phyloP scores from a whole-genome alignment of 441 rosid genomes.

The Eutrema salsugineum region DNA sequence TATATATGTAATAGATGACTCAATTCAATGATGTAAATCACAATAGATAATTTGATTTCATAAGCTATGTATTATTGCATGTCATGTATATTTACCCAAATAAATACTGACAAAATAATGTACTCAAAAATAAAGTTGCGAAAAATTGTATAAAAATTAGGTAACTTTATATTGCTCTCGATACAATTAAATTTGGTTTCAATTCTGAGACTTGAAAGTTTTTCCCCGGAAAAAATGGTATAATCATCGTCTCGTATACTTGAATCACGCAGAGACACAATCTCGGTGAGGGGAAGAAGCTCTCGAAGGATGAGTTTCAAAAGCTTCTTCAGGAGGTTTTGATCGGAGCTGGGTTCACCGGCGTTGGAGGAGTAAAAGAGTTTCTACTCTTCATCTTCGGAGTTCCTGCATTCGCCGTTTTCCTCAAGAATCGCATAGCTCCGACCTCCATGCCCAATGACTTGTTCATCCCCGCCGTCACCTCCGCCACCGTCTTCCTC shows the following conservation, averaged over 20 bases:
- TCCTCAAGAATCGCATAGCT: constrained; percentile 50
- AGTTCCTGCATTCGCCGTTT: constrained; percentile 51
- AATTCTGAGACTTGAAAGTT: too few relatives aligned
- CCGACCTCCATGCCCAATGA: constrained; percentile 54
- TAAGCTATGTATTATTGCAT: too few relatives aligned
- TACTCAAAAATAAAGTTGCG: too few relatives aligned
- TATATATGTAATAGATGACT: too few relatives aligned
- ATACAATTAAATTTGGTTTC: too few relatives aligned
- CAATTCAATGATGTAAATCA: too few relatives aligned
- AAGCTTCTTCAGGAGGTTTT: constrained; percentile 57
- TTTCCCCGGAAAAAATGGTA: not conserved
- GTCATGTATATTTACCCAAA: too few relatives aligned
- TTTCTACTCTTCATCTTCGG: constrained; percentile 59
- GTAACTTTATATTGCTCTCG: too few relatives aligned
- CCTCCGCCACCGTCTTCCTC: constrained; percentile 73
- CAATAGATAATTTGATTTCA: too few relatives aligned
- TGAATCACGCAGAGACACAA: constrained; percentile 40
- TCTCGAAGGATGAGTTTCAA: constrained; percentile 57
- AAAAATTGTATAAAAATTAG: too few relatives aligned
- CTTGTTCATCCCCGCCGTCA: constrained; percentile 65
- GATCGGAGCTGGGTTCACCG: constrained; percentile 56
- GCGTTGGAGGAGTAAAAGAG: constrained; percentile 73
- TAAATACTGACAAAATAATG: too few relatives aligned
- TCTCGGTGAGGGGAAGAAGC: constrained; percentile 20
- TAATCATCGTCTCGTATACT: not conserved